These are phyloP conservation scores for Sindora glabra DNA, from an alignment of 306 rosid genomes.

Conservation along the genomic window DNA sequence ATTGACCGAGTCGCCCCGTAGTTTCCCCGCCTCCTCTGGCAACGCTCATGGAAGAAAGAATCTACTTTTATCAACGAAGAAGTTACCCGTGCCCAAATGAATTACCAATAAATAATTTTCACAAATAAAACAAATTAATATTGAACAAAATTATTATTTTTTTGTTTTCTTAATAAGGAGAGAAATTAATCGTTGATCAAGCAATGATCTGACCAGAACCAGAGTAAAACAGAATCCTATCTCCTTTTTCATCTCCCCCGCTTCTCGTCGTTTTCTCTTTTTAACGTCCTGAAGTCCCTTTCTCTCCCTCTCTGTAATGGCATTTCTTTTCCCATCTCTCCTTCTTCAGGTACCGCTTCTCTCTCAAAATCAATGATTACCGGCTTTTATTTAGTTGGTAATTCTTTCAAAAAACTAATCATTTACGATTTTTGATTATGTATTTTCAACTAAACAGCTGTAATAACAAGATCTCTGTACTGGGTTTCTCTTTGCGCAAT, in stretches of 20 bases:
- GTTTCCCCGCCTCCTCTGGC: conserved; percentile 11
- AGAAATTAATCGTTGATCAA: conserved; percentile 23
- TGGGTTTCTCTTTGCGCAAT: background rate
- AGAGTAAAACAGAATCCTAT: conserved; percentile 26
- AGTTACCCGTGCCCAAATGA: background rate
- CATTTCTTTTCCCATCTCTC: conserved; percentile 21
- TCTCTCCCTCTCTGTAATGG: conserved; percentile 16
- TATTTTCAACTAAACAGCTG: background rate
- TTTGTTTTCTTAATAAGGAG: background rate
- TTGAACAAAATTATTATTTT: background rate
- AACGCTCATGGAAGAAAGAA: conserved; percentile 15
- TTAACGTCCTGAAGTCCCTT: conserved; percentile 3
- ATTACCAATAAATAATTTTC: background rate
- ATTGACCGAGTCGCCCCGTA: conserved; percentile 38
- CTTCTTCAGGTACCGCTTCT: conserved; percentile 32
- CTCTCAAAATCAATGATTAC: conserved; percentile 12
- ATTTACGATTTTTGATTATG: background rate
- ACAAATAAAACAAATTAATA: background rate
- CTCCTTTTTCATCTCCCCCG: conserved; percentile 13
- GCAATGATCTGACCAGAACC: conserved; percentile 24
- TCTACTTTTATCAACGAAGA: background rate
- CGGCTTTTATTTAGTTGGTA: background rate
- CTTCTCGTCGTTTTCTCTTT: conserved; percentile 38
- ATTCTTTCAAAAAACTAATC: background rate
- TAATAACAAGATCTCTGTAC: conserved; percentile 17